These are phyloP conservation scores for Arachis monticola DNA, from an alignment of 331 rosid species.

Conservation along the genomic window DNA sequence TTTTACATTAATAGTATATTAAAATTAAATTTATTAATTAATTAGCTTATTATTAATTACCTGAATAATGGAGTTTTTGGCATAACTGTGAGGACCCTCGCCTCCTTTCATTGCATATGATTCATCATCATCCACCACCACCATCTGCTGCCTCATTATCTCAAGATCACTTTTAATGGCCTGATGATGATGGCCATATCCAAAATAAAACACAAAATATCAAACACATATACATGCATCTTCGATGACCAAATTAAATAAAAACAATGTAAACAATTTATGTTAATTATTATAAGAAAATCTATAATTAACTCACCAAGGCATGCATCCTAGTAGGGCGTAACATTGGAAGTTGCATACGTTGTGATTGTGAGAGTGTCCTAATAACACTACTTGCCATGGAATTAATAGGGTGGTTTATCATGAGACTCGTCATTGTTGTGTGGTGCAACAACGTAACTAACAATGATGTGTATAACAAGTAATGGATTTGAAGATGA, in stretches of 20 bases:
- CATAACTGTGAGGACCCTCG: conserved; percentile 39
- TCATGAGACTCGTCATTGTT: no score
- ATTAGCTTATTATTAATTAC: background rate
- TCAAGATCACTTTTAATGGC: background rate
- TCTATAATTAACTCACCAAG: background rate
- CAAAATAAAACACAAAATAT: background rate
- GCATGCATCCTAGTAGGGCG: background rate
- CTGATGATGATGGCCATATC: background rate
- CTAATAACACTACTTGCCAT: no score
- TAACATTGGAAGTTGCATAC: no score
- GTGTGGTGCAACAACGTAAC: no score
- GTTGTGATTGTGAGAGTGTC: no score
- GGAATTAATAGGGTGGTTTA: no score
- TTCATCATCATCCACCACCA: conserved; percentile 19
- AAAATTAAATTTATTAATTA: no score
- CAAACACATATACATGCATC: background rate
- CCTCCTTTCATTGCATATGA: conserved; percentile 38
- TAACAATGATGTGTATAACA: no score
- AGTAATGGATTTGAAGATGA: no score
- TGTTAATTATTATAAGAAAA: background rate
- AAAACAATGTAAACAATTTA: background rate
- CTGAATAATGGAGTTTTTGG: conserved; percentile 31
- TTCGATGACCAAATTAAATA: background rate
- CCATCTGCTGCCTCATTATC: background rate
- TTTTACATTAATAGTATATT: no score